Evolutionary conservation across 345 rosid genomes (phyloP), one percentile per base, ranked within the genome.

Genomic region (Brassica carinata): DNA sequence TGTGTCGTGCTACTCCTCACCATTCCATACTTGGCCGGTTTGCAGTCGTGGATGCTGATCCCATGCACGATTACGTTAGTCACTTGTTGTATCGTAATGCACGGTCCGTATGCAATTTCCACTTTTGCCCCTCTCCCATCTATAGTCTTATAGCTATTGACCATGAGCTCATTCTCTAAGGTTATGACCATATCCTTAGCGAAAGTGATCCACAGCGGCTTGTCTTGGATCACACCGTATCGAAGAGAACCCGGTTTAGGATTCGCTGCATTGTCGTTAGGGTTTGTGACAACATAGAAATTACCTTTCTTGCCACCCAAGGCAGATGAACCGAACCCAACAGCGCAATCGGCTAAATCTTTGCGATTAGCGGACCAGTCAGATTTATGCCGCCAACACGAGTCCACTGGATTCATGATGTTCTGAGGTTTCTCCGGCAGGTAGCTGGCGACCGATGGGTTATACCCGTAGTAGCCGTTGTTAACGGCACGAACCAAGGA

Each of bases 111-210:
- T 0, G 96, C 90, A 48, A 92, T 94, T 77, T 91, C 93, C 62
- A 94, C 97, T 15, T 86, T 89, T 19, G 70, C 86, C 8, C 97
- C 99, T 84, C 99, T 86, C 2, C 96, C 98, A 75, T 95, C 97
- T 7, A 93, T 93, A 4, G 98, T 95, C 86, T 95, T 95, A 67
- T 76, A 88, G 80, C 96, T 95, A 82, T 87, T 91, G 83, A 95
- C 64, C 23, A 95, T 87, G 7, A 95, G 97, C 87, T 95, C 98
- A 73, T 95, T 90, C 77, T 91, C 84, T 10, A 92, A 76, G 27
- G 68, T 82, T 61, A 95, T 89, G n/a, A 85, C 87, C 99, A 93
- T 95, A 77, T 89, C 90, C 76, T 84, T 87, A 15, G 86, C 87
- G 64, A 95, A 95, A 78, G 82, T 79, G 71, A 92, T 91, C 98